phyloP scores from a whole-genome alignment of 2,329 filamentous ascomycete genomes.

The Neofusicoccum kwambonambiense region DNA sequence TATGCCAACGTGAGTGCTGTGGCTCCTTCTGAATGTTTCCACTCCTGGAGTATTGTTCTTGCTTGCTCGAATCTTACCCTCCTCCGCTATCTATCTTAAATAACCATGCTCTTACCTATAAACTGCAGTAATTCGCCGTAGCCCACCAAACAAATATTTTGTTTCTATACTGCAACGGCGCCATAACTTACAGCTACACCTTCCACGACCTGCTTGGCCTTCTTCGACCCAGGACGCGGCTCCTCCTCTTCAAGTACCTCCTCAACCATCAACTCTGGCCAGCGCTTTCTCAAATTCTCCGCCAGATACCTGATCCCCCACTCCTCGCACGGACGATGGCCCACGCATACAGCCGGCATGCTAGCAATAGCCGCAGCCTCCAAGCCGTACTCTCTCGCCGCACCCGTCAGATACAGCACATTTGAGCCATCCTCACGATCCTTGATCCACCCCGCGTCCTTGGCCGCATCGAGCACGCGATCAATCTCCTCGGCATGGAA shows the following conservation, averaged over 20 bases:
- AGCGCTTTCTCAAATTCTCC: conserved; percentile 27
- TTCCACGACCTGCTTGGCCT: background rate
- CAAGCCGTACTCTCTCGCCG: conserved; percentile 34
- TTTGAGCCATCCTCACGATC: conserved; percentile 26
- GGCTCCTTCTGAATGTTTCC: too few species aligned
- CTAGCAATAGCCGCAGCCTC: conserved; percentile 31
- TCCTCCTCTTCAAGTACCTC: conserved; percentile 39
- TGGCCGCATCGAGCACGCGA: conserved; percentile 32
- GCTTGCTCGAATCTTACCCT: too few species aligned
- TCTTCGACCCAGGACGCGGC: background rate
- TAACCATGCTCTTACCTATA: too few species aligned
- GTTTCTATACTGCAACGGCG: conserved; percentile 29
- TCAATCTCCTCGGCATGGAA: conserved; percentile 39
- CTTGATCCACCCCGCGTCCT: conserved; percentile 27
- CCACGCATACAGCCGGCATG: conserved; percentile 39
- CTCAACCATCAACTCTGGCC: conserved; percentile 31
- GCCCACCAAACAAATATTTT: conserved; percentile 24
- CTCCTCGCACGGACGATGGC: conserved; percentile 39
- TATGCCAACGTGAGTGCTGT: too few species aligned
- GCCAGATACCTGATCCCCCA: conserved; percentile 41
- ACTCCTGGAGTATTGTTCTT: too few species aligned
- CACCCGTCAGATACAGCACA: conserved; percentile 41
- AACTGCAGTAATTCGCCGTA: too few species aligned
- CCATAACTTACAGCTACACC: background rate
- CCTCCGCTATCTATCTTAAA: too few species aligned